Evolutionary conservation across 1,139 yeast species (phyloP), one percentile per base, ranked within the genome.

Genomic region (Lodderomyces beijingensis): DNA sequence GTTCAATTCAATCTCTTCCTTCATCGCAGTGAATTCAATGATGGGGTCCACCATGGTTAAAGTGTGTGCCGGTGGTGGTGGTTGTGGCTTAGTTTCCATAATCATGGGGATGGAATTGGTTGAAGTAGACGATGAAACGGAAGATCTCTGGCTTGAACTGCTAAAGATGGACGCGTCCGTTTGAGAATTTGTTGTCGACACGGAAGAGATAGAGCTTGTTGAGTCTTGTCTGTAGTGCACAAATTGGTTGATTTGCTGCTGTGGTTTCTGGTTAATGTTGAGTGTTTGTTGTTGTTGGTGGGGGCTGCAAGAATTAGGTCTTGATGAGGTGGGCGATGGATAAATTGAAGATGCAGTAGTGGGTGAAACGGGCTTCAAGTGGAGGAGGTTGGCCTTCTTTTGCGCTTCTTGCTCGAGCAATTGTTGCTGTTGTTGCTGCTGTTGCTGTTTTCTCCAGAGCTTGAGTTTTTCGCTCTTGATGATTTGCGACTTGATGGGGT

Each of bases 401-500:
- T 25, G 27, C 15, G 21, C 32, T 28, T 25, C 16, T 10, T 25
- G 27, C 15, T 25, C 16, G 12, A 5, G 15, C 10, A 10, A 11
- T 25, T 10, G 41, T 18, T 16, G 46, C 34, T 25, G 38, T 31
- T 18, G 38, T 24, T 25, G 26, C 25, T 18, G 27, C 18, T 16
- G 22, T 27, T 32, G 35, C 20, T 28, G 29, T 24, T 24, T 19
- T 28, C 12, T 25, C 30, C 25, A 28, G 12, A 24, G 16, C 42
- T 61, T 58, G 62, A 66, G 50, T 54, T 62, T 63, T 41, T 53
- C 50, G 12, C 59, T 43, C 41, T 54, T 68, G 52, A 69, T 64
- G 49, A 80, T 56, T 43, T 78, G 84, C 32, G 59, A 59, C 47
- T 70, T 75, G 55, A 81, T 78, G 34, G 88, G 88, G 29, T 72